Evolutionary conservation across 768 basidiomycete species (phyloP).

Genomic region (Tephrocybe sp.): DNA sequence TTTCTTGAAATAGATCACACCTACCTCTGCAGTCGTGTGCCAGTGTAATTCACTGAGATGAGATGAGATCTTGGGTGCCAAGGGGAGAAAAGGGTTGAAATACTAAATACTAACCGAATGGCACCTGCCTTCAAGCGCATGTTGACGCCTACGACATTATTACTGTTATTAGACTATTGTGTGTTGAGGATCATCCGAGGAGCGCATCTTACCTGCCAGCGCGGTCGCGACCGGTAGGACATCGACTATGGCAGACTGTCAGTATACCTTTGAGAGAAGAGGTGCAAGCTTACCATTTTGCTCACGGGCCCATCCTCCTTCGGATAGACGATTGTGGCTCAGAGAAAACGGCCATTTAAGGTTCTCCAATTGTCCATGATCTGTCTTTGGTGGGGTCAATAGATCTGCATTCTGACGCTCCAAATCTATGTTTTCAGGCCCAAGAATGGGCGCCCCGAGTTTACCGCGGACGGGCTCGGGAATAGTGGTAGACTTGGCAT

Average conservation of each 20-base stretch:
- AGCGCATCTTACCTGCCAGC: slow-evolving; percentile 34
- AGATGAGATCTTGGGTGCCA: background rate
- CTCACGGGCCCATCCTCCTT: slow-evolving; percentile 68
- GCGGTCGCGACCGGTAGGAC: slow-evolving; percentile 48
- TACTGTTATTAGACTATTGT: no score
- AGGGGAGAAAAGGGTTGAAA: background rate
- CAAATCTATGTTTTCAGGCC: slow-evolving; percentile 57
- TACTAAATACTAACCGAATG: slow-evolving; percentile 36
- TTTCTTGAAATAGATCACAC: background rate
- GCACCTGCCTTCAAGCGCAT: slow-evolving; percentile 58
- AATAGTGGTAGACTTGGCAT: background rate
- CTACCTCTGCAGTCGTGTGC: slow-evolving; percentile 51
- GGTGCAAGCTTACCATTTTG: slow-evolving; percentile 47
- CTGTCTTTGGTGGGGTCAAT: slow-evolving; percentile 63
- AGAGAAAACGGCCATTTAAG: slow-evolving; percentile 66
- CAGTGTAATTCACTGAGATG: slow-evolving; percentile 52
- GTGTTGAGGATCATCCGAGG: no score
- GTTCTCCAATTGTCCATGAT: slow-evolving; percentile 54
- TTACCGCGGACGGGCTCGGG: slow-evolving; percentile 41
- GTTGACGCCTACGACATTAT: slow-evolving; percentile 45
- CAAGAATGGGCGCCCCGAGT: slow-evolving; percentile 49
- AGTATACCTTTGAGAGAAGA: slow-evolving; percentile 14
- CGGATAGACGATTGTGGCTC: slow-evolving; percentile 58
- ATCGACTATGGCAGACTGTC: slow-evolving; percentile 29
- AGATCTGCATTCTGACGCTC: slow-evolving; percentile 56